A percentile compares a stretch with the other conserved stretches of the same genome.
Evolutionary conservation across 2,329 filamentous ascomycete species (phyloP).

Genomic region (Aspergillus sergii): DNA sequence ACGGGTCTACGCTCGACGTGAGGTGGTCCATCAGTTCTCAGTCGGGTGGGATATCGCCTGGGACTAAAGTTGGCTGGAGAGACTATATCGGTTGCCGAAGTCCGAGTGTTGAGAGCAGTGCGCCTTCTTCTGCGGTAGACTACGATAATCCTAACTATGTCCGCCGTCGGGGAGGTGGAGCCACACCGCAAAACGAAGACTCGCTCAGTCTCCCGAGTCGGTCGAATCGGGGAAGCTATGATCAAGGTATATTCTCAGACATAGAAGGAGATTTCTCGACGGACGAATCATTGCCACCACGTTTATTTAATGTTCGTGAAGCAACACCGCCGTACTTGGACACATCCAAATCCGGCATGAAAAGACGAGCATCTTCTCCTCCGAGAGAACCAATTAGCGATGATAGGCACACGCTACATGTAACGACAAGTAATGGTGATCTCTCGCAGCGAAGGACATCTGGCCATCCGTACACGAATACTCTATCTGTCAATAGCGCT

Average conservation of each 20-base stretch:
- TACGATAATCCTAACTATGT: slow-evolving; percentile 42
- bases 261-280: slow-evolving; percentile 45
- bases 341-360: slow-evolving; percentile 57
- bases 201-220: slow-evolving; percentile 51
- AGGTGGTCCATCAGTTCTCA: slow-evolving; percentile 44
- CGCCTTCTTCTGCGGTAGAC: slow-evolving; percentile 42
- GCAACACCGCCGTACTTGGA: slow-evolving; percentile 41
- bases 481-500: slow-evolving; percentile 56
- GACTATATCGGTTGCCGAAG: slow-evolving; percentile 46
- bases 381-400: slow-evolving; percentile 55
- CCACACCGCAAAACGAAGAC: slow-evolving; percentile 54
- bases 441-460: slow-evolving; percentile 57
- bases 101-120: slow-evolving; percentile 47
- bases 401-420: slow-evolving; percentile 37
- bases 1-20: slow-evolving; percentile 35
- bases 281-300: slow-evolving; percentile 40
- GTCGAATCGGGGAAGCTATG: slow-evolving; percentile 64
- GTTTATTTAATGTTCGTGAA: slow-evolving; percentile 43
- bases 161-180: slow-evolving; percentile 53
- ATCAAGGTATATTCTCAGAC: slow-evolving; percentile 59
- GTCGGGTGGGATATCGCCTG: slow-evolving; percentile 45
- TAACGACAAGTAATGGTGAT: slow-evolving; percentile 50
- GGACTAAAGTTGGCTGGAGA: slow-evolving; percentile 43
- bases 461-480: slow-evolving; percentile 57
- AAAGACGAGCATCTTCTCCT: slow-evolving; percentile 66